A percentile compares a stretch with the other conserved stretches of the same genome.
phyloP scores from a whole-genome alignment of 2,329 filamentous ascomycete genomes.

The Fusarium begoniae region DNA sequence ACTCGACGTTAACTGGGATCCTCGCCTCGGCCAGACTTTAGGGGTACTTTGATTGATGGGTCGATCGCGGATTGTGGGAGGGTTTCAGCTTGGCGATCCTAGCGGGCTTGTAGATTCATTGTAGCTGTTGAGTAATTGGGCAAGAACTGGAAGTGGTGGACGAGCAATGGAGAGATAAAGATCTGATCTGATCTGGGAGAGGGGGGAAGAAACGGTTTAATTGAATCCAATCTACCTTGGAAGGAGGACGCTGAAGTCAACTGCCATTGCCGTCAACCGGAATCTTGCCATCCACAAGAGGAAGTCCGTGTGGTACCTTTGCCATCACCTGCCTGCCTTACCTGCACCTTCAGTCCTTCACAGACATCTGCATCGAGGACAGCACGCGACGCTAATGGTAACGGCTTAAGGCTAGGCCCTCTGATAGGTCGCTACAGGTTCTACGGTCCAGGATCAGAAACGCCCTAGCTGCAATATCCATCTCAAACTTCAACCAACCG shows the following conservation, averaged over 20 bases:
- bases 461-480: neutral
- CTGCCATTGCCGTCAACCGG: conserved; percentile 1
- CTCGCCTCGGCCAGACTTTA: conserved; percentile 6
- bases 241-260: conserved; percentile 7
- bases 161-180: neutral
- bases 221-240: conserved; percentile 8
- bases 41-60: conserved; percentile 14
- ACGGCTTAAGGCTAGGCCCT: neutral
- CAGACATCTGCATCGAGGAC: conserved; percentile 3
- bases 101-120: neutral
- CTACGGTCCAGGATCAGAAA: conserved; percentile 15
- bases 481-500: conserved; percentile 19
- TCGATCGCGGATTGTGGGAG: conserved; percentile 16
- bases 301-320: conserved; percentile 22
- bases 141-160: neutral
- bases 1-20: conserved; percentile 20
- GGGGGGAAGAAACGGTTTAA: neutral
- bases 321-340: conserved; percentile 15
- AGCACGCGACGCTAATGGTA: conserved; percentile 25
- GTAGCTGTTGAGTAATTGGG: neutral
- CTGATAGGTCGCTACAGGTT: conserved; percentile 14
- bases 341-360: neutral
- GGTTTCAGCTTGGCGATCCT: conserved; percentile 31
- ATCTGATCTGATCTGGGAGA: conserved; percentile 5
- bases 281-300: conserved; percentile 8